Conservation (phyloP, 305 asterid species). For the Fraxinus velutina region DNA sequence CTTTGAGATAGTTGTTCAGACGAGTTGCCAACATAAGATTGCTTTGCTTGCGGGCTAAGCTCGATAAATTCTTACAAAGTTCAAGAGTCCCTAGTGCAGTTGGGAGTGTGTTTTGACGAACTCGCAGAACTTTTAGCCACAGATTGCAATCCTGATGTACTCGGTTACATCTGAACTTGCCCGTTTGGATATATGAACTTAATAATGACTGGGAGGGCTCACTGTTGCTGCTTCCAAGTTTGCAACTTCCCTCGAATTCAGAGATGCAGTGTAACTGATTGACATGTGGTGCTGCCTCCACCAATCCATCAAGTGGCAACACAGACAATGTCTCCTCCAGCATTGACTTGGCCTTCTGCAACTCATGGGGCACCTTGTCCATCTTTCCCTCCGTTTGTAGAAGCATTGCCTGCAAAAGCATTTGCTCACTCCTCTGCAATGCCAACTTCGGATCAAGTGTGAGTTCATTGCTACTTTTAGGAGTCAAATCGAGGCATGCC, state of each 20-base stretch:
- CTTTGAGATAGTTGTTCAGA: constrained; percentile 63
- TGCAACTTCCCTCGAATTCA: constrained; percentile 73
- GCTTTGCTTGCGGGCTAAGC: constrained; percentile 80
- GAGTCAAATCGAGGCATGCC: constrained; percentile 96
- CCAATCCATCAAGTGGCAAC: constrained; percentile 84
- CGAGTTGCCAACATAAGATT: constrained; percentile 75
- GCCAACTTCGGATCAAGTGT: constrained; percentile 94
- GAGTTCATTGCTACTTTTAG: constrained; percentile 85
- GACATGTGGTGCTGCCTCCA: constrained; percentile 79
- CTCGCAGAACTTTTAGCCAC: constrained; percentile 94
- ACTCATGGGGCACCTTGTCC: constrained; percentile 70
- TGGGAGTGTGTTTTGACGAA: constrained; percentile 63
- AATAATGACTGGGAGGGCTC: constrained; percentile 49
- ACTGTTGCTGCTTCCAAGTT: constrained; percentile 43
- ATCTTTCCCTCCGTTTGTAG: constrained; percentile 66
- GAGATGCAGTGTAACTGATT: constrained; percentile 78
- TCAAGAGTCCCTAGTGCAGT: constrained; percentile 66
- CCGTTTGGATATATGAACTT: constrained; percentile 61
- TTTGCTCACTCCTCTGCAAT: constrained; percentile 96
- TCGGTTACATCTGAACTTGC: constrained; percentile 60
- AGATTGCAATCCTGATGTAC: constrained; percentile 80
- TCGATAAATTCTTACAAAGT: constrained; percentile 67
- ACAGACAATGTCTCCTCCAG: constrained; percentile 75
- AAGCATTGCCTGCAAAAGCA: constrained; percentile 99
- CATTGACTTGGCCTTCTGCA: constrained; percentile 82